Evolutionary conservation across 2,329 filamentous ascomycete species (phyloP).

Genomic region (Phialocephala subalpina): DNA sequence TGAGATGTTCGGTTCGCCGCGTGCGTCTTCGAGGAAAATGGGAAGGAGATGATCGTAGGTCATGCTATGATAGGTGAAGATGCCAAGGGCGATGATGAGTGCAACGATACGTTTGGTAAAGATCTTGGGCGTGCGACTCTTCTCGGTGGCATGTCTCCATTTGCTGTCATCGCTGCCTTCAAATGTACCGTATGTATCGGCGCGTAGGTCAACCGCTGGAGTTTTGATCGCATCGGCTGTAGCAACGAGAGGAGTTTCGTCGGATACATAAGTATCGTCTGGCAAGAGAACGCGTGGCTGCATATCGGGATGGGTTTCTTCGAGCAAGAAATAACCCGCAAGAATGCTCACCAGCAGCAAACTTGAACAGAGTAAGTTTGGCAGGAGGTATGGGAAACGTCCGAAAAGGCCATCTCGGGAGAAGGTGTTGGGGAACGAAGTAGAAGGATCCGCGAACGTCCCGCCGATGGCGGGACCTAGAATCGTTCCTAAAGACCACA

Average conservation of each 20-base stretch:
- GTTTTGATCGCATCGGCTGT: conserved; percentile 79
- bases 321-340: conserved; percentile 80
- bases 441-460: conserved; percentile 80
- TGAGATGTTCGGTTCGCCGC: conserved; percentile 46
- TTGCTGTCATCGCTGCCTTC: conserved; percentile 41
- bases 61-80: conserved; percentile 97
- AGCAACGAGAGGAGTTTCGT: conserved; percentile 73
- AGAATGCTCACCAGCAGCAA: conserved; percentile 82
- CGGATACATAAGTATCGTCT: conserved; percentile 58
- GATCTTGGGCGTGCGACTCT: conserved; percentile 48
- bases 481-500: conserved; percentile 91
- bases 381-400: conserved; percentile 84
- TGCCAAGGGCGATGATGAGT: conserved; percentile 81
- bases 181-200: conserved; percentile 84
- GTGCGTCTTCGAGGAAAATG: conserved; percentile 88
- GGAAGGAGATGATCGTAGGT: conserved; percentile 91
- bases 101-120: conserved; percentile 74
- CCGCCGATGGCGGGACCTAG: conserved; percentile 89
- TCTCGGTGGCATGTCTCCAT: conserved; percentile 43
- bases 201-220: conserved; percentile 74
- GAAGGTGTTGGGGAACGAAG: conserved; percentile 77
- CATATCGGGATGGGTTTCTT: conserved; percentile 91
- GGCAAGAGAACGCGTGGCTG: conserved; percentile 60
- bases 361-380: conserved; percentile 82
- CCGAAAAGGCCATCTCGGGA: conserved; percentile 74